A percentile compares a stretch with the other conserved stretches of the same genome.
phyloP scores from a whole-genome alignment of 2,329 filamentous ascomycete species.

The Ascochyta rabiei region DNA sequence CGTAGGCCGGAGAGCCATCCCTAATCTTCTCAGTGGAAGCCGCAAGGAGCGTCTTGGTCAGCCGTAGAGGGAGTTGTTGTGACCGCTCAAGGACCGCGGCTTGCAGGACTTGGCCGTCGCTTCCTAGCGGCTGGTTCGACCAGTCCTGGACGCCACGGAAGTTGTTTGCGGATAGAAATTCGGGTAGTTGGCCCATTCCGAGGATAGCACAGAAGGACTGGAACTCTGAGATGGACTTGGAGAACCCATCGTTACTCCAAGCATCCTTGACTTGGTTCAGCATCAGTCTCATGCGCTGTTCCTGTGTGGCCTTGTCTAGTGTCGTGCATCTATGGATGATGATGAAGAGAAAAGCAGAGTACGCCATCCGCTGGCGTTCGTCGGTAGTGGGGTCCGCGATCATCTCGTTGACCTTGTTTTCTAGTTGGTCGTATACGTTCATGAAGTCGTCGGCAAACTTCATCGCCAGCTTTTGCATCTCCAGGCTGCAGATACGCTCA shows the following conservation, averaged over 20 bases:
- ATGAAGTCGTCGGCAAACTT: slow-evolving; percentile 92
- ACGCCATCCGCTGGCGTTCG: slow-evolving; percentile 82
- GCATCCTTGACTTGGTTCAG: slow-evolving; percentile 79
- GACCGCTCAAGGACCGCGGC: slow-evolving; percentile 77
- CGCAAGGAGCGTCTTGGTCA: slow-evolving; percentile 89
- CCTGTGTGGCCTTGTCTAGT: slow-evolving; percentile 72
- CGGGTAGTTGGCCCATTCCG: slow-evolving; percentile 78
- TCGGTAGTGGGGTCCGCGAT: slow-evolving; percentile 74
- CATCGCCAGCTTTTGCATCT: slow-evolving; percentile 85
- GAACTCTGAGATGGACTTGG: slow-evolving; percentile 74
- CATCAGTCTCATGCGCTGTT: slow-evolving; percentile 76
- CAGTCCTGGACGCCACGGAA: slow-evolving; percentile 83
- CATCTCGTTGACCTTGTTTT: slow-evolving; percentile 81
- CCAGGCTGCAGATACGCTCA: slow-evolving; percentile 81
- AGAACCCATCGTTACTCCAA: slow-evolving; percentile 77
- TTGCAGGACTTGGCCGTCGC: slow-evolving; percentile 79
- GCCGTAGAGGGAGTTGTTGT: slow-evolving; percentile 77
- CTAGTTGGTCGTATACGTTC: slow-evolving; percentile 85
- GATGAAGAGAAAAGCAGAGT: slow-evolving; percentile 89
- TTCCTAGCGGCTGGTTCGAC: slow-evolving; percentile 77
- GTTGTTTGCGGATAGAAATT: slow-evolving; percentile 74
- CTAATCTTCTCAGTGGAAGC: slow-evolving; percentile 90
- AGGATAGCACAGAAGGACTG: slow-evolving; percentile 79
- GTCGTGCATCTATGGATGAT: slow-evolving; percentile 86
- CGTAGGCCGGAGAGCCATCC: slow-evolving; percentile 72